These are phyloP conservation scores for Tuber aestivum DNA, from an alignment of 495 filamentous ascomycete species.

Conservation along the genomic window DNA sequence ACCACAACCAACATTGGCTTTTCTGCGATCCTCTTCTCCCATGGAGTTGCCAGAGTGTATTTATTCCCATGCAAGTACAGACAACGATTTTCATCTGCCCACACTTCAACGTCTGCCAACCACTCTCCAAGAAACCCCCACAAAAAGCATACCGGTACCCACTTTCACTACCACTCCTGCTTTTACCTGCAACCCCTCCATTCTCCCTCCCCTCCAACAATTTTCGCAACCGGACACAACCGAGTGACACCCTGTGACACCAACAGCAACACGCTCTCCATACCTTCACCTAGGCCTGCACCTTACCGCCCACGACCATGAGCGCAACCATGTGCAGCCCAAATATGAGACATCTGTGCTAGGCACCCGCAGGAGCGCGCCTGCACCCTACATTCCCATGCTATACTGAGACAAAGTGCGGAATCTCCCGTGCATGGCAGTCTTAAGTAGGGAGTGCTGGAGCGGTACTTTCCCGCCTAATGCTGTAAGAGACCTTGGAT, in stretches of 20 bases:
- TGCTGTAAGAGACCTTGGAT: background rate
- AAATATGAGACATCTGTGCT: background rate
- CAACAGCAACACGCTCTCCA: too few relatives aligned
- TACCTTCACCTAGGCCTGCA: background rate
- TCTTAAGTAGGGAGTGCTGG: background rate
- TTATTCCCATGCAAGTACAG: background rate
- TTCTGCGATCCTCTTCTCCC: background rate
- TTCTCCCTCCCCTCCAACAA: background rate
- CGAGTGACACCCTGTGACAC: background rate
- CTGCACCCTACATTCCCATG: background rate
- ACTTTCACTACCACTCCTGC: too few relatives aligned
- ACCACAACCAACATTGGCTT: background rate
- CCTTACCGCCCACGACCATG: background rate
- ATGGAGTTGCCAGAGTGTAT: background rate
- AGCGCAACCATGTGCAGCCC: background rate
- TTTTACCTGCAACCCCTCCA: too few relatives aligned
- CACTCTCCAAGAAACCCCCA: background rate
- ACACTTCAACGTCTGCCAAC: too few relatives aligned
- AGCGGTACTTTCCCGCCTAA: background rate
- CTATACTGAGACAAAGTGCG: background rate
- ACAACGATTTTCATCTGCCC: background rate
- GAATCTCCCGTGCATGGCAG: background rate
- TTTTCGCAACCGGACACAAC: background rate
- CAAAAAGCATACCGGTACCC: background rate
- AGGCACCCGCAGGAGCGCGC: background rate